Evolutionary conservation across 106 monocot species (phyloP), one percentile per base, ranked within the genome.

Genomic region (Narthecium ossifragum): DNA sequence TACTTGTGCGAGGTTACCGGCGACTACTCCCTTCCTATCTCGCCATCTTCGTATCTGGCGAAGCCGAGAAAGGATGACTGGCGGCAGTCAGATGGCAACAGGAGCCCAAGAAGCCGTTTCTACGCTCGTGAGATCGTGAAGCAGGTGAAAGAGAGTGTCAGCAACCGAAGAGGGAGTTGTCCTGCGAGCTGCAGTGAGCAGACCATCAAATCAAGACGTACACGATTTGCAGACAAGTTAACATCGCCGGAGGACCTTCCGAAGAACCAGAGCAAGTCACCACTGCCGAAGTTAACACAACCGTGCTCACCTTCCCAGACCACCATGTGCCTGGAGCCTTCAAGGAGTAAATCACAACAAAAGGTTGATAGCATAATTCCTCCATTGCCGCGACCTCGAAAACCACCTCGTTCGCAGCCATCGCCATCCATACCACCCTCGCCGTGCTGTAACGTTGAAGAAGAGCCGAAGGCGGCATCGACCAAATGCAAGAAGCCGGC

Each of bases 51-150:
- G 4, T 43, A 22, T 9, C 0, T 54, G 21, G 37, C 51, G 0
- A 54, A 62, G 8, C 8, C 46, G 5, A 55, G 3, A 26, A 80
- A 38, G 62, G 72, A 64, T 36, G 18, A 38, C 3, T 14, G 27
- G 15, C n/a, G 32, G 8, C 57, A 60, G 15, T 24, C 60, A 18
- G 75, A 65, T 4, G 75, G 66, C 46, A 68, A 62, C 43, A 73
- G 24, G 34, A 69, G 61, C 39, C 69, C 69, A 2, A 68, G 55
- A 31, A 64, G 64, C 52, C 57, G 57, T 25, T 30, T 55, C 14
- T 60, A 64, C 24, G 80, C 53, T 38, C 55, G 67, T n/a, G 85
- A 77, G 69, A 59, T 83, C 11, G 70, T 67, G 15, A 71, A 71
- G 67, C 74, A 78, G 20, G 59, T 78, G 49, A 78, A 65, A 62